Evolutionary conservation across 2,329 filamentous ascomycete species (phyloP), one percentile per base, ranked within the genome.

Genomic region (Penicillium glabrum): DNA sequence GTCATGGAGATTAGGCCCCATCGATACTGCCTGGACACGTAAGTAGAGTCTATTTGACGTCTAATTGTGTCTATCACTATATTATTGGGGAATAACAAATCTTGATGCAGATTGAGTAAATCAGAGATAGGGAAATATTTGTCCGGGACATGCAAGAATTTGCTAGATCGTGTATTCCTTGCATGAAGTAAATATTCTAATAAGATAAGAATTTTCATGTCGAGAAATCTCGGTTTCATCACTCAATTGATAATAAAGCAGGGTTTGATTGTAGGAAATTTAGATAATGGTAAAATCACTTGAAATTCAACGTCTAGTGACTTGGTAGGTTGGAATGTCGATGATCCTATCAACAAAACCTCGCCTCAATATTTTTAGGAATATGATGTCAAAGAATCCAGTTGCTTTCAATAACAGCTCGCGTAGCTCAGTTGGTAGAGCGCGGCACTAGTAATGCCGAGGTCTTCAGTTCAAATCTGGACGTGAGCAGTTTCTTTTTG

Each of bases 401-500:
- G 1, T 5, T 2, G 0, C 0, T 11, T 29, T 29, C 9, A 29
- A 29, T 5, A 41, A 5, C 39, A 1, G 39, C 39, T 41, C 39
- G 39, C 39, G 19, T 41, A 41, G 39, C 39, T 41, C 39, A 41
- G 39, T 41, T 41, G 39, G 39, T 41, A 41, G 39, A 41, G 39
- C 39, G 39, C 39, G 39, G 39, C 39, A 41, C 39, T 41, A 41
- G 39, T 41, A 41, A 41, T 41, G 39, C 39, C 39, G 39, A 41
- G 39, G 39, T 41, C 39, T 41, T 41, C 39, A 41, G 39, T 41
- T 41, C 39, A 41, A 41, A 41, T 41, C 39, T 41, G 39, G 39
- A 41, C 19, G 39, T 41, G 39, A 41, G 39, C 39, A 41, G n/a
- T 41, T 41, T 41, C 39, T 41, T 41, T 41, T 41, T 39, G 35